Percentiles rank a stretch among this genome's conserved stretches.
Evolutionary conservation across 768 basidiomycete species (phyloP).

Genomic region (Collybiopsis luxurians): DNA sequence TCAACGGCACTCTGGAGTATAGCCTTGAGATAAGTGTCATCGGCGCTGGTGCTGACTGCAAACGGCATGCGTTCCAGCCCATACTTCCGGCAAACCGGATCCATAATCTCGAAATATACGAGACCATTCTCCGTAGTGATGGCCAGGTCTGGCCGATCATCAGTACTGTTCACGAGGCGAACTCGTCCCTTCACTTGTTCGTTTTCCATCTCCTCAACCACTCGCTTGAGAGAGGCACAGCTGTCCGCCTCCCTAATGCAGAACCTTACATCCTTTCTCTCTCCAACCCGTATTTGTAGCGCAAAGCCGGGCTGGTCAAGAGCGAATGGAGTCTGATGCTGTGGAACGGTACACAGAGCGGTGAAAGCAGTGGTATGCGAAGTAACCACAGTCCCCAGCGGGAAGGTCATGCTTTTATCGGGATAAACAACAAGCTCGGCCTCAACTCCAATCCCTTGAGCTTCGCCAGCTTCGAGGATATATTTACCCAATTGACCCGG

Average conservation of each 20-base stretch:
- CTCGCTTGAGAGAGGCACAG: background rate
- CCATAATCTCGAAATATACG: constrained; percentile 2
- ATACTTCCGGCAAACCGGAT: background rate
- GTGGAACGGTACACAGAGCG: background rate
- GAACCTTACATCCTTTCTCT: background rate
- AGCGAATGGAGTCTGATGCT: background rate
- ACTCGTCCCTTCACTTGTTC: background rate
- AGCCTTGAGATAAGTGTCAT: background rate
- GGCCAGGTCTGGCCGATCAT: background rate
- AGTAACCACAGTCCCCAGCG: background rate
- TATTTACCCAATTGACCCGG: constrained; percentile 9
- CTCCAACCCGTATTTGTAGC: background rate
- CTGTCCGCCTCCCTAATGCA: background rate
- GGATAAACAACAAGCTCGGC: constrained; percentile 19
- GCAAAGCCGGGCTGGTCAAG: background rate
- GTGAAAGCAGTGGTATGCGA: background rate
- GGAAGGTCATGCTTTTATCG: background rate
- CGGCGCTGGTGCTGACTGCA: background rate
- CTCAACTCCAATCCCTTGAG: constrained; percentile 21
- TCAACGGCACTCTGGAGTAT: background rate
- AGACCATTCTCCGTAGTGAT: constrained; percentile 10
- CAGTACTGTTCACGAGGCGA: background rate
- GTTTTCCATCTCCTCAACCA: background rate
- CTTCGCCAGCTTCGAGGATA: constrained; percentile 21
- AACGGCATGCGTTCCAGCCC: constrained; percentile 1